These are phyloP conservation scores for Elaeis guineensis DNA, from an alignment of 176 grass and related monocot genomes.

Conservation along the genomic window DNA sequence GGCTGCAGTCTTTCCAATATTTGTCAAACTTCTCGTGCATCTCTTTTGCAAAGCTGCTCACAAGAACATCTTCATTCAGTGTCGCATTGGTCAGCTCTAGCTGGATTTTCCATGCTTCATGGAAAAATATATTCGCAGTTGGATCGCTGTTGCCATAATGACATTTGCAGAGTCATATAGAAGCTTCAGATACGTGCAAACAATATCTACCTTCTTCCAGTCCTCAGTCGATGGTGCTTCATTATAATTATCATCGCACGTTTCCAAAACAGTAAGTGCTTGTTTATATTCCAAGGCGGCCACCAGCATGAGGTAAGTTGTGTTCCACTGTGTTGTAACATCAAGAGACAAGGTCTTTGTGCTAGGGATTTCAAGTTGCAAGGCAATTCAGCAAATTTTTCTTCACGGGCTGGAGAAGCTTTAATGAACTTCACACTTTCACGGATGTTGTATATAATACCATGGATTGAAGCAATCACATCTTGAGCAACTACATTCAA, in stretches of 20 bases:
- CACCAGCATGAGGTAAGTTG: conserved; percentile 79
- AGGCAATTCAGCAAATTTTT: conserved; percentile 71
- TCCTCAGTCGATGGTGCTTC: conserved; percentile 67
- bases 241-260: conserved; percentile 79
- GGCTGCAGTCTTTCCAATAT: conserved; percentile 88
- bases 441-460: conserved; percentile 79
- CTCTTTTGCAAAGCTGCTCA: conserved; percentile 54
- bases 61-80: conserved; percentile 38
- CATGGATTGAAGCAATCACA: conserved; percentile 81
- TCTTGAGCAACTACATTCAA: conserved; percentile 63
- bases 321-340: conserved; percentile 84
- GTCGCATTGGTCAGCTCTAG: conserved; percentile 49
- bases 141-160: conserved; percentile 56
- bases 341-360: conserved; percentile 67
- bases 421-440: conserved; percentile 90
- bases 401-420: conserved; percentile 56
- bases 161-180: conserved; percentile 69
- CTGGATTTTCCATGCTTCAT: conserved; percentile 88
- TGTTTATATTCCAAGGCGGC: conserved; percentile 81
- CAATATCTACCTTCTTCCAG: conserved; percentile 71
- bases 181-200: conserved; percentile 49
- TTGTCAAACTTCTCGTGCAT: conserved; percentile 93
- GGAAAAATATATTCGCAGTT: conserved; percentile 77
- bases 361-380: conserved; percentile 58
- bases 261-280: conserved; percentile 53